Evolutionary conservation across 2,329 filamentous ascomycete genomes (phyloP), one percentile per base, ranked within the genome.

Genomic region (Colletotrichum paranaense): DNA sequence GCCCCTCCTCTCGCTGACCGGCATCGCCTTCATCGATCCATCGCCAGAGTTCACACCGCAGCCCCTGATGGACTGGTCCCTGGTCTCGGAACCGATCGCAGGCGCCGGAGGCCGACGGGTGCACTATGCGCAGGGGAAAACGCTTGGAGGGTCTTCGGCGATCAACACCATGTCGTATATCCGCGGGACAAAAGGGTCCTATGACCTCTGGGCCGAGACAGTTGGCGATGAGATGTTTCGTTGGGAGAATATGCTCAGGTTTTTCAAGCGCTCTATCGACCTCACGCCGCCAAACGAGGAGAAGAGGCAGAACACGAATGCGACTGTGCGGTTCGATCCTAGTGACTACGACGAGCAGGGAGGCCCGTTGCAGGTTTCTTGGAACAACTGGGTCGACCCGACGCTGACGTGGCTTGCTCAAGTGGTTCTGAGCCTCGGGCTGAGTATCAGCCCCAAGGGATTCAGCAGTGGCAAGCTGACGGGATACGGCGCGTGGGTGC

Each of bases 381-480:
- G 74, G 70, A 62, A 76, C 46, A 80, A 78, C 74, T 80, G 75
- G 52, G 77, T 68, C 62, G 60, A 77, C n/a, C 59, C 77, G 8
- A 78, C 75, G 9, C 60, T 72, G 30, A 77, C 76, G 1, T 80
- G 76, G 76, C 70, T 76, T 52, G 74, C 72, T 4, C 46, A 49
- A 28, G 85, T 80, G 1, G 78, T 88, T 67, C 75, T 83, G 24
- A 80, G 80, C 1, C 81, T 87, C 14, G 86, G 86, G 0, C 77
- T 88, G 26, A 74, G 78, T 9, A 57, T 75, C 16, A 73, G 70
- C 1, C 69, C 78, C 1, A 32, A 78, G 4, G 85, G 82, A 19
- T 85, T 86, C 74, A 83, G 84, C 71, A 80, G 79, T 42, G 86
- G 87, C 30, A 76, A 76, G 4, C 77, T 88, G 4, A 71, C 82